A percentile compares a stretch with the other conserved stretches of the same genome.
phyloP scores from a whole-genome alignment of 768 basidiomycete species.

The Russula sp. region DNA sequence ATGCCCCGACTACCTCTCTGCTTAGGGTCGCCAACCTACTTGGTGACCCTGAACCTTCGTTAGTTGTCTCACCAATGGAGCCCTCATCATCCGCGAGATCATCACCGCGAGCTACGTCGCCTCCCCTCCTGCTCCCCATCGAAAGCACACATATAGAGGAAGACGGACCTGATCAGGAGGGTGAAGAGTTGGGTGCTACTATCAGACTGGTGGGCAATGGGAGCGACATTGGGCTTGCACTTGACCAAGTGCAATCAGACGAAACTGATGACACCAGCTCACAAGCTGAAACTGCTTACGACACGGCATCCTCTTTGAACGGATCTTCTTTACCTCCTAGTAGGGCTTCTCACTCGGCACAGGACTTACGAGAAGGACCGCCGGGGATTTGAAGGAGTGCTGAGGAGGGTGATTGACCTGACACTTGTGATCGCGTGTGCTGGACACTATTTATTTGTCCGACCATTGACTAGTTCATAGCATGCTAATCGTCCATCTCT shows the following conservation, averaged over 20 bases:
- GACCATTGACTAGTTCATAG: slow-evolving; percentile 27
- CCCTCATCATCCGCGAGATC: slow-evolving; percentile 37
- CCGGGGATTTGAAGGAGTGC: slow-evolving; percentile 47
- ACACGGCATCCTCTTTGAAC: not conserved
- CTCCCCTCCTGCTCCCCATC: not conserved
- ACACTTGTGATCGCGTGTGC: slow-evolving; percentile 23
- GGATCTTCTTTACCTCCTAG: not conserved
- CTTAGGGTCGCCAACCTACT: slow-evolving; percentile 51
- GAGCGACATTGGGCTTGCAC: slow-evolving; percentile 5
- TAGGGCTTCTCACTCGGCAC: slow-evolving; percentile 33
- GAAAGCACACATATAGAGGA: slow-evolving; percentile 6
- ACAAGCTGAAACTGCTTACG: not conserved
- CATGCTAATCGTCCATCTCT: slow-evolving; percentile 28
- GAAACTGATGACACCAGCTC: not conserved
- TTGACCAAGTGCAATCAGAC: slow-evolving; percentile 1
- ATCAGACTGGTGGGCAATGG: slow-evolving; percentile 16
- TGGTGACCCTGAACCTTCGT: slow-evolving; percentile 41
- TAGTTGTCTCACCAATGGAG: slow-evolving; percentile 35
- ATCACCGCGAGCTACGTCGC: slow-evolving; percentile 5
- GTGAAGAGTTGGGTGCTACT: slow-evolving; percentile 6
- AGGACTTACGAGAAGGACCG: slow-evolving; percentile 54
- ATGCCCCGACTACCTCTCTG: slow-evolving; percentile 15
- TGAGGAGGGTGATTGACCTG: slow-evolving; percentile 17
- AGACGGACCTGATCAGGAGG: slow-evolving; percentile 6
- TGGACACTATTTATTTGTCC: slow-evolving; percentile 29